phyloP scores from a whole-genome alignment of 1,284 basidiomycete species.

The Wolfiporia cocos region DNA sequence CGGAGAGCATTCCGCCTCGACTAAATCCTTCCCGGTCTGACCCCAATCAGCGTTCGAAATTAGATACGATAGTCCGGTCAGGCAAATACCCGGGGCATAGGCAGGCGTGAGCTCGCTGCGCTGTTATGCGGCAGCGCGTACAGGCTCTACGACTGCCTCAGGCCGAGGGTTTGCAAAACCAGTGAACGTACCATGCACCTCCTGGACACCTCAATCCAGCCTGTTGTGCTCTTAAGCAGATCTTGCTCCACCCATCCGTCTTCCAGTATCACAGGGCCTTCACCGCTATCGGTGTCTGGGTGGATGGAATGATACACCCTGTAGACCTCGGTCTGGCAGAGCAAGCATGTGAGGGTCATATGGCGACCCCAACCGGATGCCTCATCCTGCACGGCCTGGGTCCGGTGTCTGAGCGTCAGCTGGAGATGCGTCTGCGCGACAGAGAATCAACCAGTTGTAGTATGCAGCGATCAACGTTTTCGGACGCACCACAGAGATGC shows the following conservation, averaged over 20 bases:
- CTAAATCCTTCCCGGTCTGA: slow-evolving; percentile 44
- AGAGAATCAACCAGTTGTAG: slow-evolving; percentile 12
- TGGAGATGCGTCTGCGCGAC: slow-evolving; percentile 55
- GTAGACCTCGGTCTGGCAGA: slow-evolving; percentile 62
- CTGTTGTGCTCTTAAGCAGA: slow-evolving; percentile 55
- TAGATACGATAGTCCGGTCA: not conserved
- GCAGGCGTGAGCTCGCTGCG: too few relatives aligned
- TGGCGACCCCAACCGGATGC: slow-evolving; percentile 48
- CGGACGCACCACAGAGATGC: slow-evolving; percentile 55
- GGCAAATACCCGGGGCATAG: not conserved
- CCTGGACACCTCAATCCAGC: slow-evolving; percentile 69
- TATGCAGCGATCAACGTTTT: slow-evolving; percentile 2
- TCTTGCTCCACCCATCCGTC: slow-evolving; percentile 74
- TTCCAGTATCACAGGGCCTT: slow-evolving; percentile 61
- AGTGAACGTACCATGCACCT: slow-evolving; percentile 55
- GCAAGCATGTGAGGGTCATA: slow-evolving; percentile 61
- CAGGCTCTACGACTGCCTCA: too few relatives aligned
- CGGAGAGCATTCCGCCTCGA: slow-evolving; percentile 36
- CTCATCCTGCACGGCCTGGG: slow-evolving; percentile 32
- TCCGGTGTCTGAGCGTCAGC: slow-evolving; percentile 56
- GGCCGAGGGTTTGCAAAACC: too few relatives aligned
- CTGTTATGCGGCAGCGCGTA: too few relatives aligned
- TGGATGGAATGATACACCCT: slow-evolving; percentile 60
- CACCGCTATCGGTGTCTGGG: slow-evolving; percentile 52
- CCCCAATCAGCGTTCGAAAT: not conserved